A percentile compares a stretch with the other conserved stretches of the same genome.
Conservation (phyloP, 805 yeast species). For the Clavispora fructus region DNA sequence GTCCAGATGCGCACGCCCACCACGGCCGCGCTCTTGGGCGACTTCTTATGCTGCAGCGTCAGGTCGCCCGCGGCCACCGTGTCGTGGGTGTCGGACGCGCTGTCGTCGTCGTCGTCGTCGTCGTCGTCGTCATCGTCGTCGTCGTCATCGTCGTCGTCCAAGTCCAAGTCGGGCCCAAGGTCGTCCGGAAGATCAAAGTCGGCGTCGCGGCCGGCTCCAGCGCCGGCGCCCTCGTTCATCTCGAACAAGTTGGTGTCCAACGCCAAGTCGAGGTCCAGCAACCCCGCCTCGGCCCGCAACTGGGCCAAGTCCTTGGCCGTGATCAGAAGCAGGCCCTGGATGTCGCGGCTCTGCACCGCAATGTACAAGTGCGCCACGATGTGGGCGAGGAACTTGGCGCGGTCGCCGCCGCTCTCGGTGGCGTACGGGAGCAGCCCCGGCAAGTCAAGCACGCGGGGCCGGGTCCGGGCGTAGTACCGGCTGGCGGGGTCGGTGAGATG, state of each 20-base stretch:
- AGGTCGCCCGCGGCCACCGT: slow-evolving; percentile 28
- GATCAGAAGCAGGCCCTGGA: slow-evolving; percentile 63
- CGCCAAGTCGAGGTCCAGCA: slow-evolving; percentile 41
- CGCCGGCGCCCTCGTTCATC: slow-evolving; percentile 24
- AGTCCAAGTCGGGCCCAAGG: slow-evolving; percentile 22
- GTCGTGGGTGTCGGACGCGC: slow-evolving; percentile 25
- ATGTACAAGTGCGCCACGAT: slow-evolving; percentile 76
- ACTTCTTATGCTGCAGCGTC: slow-evolving; percentile 52
- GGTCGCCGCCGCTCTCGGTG: slow-evolving; percentile 63
- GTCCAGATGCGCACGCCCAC: slow-evolving; percentile 82
- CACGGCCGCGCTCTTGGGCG: slow-evolving; percentile 66
- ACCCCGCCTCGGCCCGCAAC: slow-evolving; percentile 24
- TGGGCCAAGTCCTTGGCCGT: slow-evolving; percentile 63
- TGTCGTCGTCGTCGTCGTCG: slow-evolving; percentile 32
- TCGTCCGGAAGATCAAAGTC: slow-evolving; percentile 1
- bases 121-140: slow-evolving; percentile 36
- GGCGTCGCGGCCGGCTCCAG: slow-evolving; percentile 15
- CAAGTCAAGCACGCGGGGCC: slow-evolving; percentile 38
- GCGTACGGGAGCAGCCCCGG: slow-evolving; percentile 63
- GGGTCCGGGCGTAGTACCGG: slow-evolving; percentile 31
- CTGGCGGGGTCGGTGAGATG: slow-evolving; percentile 28
- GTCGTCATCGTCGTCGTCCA: slow-evolving; percentile 33
- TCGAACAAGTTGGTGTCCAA: slow-evolving; percentile 50
- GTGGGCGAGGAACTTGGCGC: slow-evolving; percentile 68
- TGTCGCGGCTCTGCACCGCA: slow-evolving; percentile 68